Evolutionary conservation across 805 yeast genomes (phyloP).

Genomic region (Saccharomycopsis oosterbeekiorum): DNA sequence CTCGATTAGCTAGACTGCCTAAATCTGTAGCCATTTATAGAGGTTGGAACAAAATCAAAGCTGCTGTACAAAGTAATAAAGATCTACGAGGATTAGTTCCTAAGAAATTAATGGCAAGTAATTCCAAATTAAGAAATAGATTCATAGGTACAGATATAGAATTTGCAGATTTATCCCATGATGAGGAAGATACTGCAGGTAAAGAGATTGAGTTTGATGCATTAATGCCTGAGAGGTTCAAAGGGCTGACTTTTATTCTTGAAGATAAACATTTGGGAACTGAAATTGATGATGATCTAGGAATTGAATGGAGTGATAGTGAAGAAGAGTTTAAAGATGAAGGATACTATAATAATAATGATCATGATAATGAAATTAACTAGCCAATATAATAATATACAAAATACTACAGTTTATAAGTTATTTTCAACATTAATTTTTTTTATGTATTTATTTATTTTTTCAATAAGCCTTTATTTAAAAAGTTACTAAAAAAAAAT

Average conservation of each 20-base stretch:
- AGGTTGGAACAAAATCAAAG: conserved; percentile 45
- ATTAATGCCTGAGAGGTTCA: conserved; percentile 8
- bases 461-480: not conserved
- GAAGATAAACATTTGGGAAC: conserved; percentile 10
- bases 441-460: not conserved
- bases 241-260: not conserved
- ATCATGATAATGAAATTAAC: not conserved
- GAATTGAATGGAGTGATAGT: conserved; percentile 10
- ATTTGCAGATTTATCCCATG: not conserved
- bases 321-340: conserved; percentile 14
- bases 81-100: conserved; percentile 7
- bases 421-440: not conserved
- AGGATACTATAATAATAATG: conserved; percentile 1
- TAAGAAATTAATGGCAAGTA: not conserved
- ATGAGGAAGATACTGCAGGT: not conserved
- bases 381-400: not conserved
- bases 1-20: conserved; percentile 75
- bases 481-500: not conserved
- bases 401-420: not conserved
- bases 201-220: conserved; percentile 2
- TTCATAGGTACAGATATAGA: not conserved
- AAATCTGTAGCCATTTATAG: conserved; percentile 82
- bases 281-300: not conserved
- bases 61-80: conserved; percentile 2
- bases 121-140: not conserved